Conservation (phyloP, 257 asterid genomes). For the Prunella vulgaris region DNA sequence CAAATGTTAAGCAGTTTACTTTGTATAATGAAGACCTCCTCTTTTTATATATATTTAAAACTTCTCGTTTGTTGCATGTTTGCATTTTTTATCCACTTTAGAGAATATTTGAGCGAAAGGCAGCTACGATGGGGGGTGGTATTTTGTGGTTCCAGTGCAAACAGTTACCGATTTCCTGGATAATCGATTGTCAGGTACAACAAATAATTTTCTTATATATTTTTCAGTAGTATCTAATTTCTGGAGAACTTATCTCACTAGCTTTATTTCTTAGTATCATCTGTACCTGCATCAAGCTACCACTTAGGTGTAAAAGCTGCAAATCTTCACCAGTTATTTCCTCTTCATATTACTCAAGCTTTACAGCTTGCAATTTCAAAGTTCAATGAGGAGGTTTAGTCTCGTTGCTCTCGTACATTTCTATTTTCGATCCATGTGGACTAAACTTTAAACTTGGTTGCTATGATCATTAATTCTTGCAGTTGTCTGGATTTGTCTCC, state of each 20-base stretch:
- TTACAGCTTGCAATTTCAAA: conserved; percentile 60
- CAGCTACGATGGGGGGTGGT: conserved; percentile 96
- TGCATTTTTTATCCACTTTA: too few species aligned
- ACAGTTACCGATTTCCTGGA: conserved; percentile 71
- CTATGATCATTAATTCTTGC: conserved; percentile 27
- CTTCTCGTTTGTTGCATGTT: too few species aligned
- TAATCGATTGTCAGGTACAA: conserved; percentile 52
- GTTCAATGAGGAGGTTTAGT: conserved; percentile 73
- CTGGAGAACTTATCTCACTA: conserved; percentile 13
- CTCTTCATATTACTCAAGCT: conserved; percentile 61
- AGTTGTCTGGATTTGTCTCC: conserved; percentile 82
- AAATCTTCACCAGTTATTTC: conserved; percentile 74
- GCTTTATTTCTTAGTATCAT: conserved; percentile 42
- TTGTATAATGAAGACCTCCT: too few species aligned
- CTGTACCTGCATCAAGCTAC: conserved; percentile 84
- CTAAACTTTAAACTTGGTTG: neutral
- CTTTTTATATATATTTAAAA: neutral
- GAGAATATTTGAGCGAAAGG: conserved; percentile 70
- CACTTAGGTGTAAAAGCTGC: conserved; percentile 86
- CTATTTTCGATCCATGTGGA: neutral
- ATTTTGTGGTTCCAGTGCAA: conserved; percentile 86
- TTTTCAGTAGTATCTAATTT: neutral
- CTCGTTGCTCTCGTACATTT: neutral
- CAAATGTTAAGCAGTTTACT: too few species aligned
- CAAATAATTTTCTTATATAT: neutral